phyloP scores from a whole-genome alignment of 225 moss, liverwort and hornwort genomes.

The Climacium dendroides region DNA sequence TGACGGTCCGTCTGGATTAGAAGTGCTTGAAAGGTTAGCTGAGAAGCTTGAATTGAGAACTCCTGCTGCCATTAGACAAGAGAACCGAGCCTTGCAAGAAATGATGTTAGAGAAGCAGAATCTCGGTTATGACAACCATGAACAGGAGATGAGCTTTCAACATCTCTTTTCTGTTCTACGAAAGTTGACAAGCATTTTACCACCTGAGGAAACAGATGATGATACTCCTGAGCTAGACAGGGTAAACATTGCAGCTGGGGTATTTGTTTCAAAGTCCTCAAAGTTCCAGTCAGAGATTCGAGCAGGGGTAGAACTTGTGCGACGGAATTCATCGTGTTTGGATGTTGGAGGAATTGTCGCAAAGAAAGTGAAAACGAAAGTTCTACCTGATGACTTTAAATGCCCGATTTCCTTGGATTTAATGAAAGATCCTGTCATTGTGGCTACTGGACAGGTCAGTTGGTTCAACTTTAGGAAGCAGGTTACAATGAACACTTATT shows the following conservation, averaged over 20 bases:
- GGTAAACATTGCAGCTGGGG: not conserved
- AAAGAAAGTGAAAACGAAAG: not conserved
- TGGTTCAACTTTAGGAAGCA: not conserved
- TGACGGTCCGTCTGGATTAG: not conserved
- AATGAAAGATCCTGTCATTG: not conserved
- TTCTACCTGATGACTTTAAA: not conserved
- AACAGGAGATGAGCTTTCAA: not conserved
- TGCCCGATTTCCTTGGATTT: slow-evolving; percentile 32
- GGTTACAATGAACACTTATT: not conserved
- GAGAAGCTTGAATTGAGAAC: not conserved
- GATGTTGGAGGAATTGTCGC: not conserved
- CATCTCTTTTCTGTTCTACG: not conserved
- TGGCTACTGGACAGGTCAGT: not conserved
- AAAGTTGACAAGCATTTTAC: not conserved
- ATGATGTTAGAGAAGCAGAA: not conserved
- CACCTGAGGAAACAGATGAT: not conserved
- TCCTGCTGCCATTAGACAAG: not conserved
- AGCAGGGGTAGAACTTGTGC: not conserved
- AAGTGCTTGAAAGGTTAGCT: not conserved
- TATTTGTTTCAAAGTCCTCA: not conserved
- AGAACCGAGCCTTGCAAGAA: not conserved
- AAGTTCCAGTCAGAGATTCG: not conserved
- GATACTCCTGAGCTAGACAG: not conserved
- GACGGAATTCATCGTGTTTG: not conserved
- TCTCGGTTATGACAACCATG: not conserved